Evolutionary conservation across 345 rosid genomes (phyloP).

Genomic region (Murraya koenigii): DNA sequence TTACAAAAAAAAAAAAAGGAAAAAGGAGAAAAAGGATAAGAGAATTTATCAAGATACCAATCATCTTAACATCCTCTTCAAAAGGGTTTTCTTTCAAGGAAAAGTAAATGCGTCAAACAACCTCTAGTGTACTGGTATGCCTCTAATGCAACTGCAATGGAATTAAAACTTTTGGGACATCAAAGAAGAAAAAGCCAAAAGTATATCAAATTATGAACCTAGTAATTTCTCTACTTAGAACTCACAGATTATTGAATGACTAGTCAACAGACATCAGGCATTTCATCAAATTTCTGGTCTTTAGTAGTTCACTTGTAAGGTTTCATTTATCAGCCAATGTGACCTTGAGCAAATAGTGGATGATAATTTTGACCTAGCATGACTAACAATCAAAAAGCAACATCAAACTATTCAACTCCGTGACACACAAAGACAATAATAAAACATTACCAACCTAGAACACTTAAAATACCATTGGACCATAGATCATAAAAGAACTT

Average conservation of each 20-base stretch:
- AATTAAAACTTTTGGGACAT: background rate
- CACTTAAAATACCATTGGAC: background rate
- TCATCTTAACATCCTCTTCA: background rate
- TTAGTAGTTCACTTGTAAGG: background rate
- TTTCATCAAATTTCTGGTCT: background rate
- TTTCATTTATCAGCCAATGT: background rate
- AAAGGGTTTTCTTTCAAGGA: background rate
- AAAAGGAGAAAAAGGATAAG: background rate
- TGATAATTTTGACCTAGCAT: background rate
- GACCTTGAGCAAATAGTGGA: background rate
- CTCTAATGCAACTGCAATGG: background rate
- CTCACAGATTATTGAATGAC: background rate
- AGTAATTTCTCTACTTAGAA: background rate
- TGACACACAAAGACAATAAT: background rate
- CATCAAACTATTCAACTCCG: background rate
- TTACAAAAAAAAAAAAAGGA: too few relatives aligned
- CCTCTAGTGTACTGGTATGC: background rate
- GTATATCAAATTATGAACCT: background rate
- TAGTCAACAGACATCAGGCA: background rate
- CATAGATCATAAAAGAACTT: background rate
- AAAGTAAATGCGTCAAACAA: background rate
- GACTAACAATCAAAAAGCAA: conserved; percentile 1
- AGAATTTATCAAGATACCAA: background rate
- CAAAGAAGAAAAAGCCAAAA: background rate
- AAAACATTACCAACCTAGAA: background rate